Evolutionary conservation across 2,329 filamentous ascomycete genomes (phyloP).

Genomic region (Lachnellula cervina): DNA sequence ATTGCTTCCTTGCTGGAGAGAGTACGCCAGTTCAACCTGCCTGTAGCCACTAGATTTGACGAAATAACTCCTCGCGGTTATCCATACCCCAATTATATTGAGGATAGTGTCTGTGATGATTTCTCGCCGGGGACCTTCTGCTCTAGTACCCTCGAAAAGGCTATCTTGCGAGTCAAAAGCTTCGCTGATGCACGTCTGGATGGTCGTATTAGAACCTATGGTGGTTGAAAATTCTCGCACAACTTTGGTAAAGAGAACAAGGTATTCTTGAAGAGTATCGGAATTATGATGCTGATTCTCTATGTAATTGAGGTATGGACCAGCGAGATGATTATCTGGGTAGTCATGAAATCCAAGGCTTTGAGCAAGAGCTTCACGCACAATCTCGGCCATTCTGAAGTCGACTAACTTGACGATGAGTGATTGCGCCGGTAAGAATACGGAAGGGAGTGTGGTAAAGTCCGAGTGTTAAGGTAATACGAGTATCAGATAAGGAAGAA

Average conservation of each 20-base stretch:
- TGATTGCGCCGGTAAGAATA: too few relatives aligned
- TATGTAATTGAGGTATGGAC: slow-evolving; percentile 3
- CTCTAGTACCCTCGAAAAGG: neutral
- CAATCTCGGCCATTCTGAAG: neutral
- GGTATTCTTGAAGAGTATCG: neutral
- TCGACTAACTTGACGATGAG: neutral
- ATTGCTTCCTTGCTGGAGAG: neutral
- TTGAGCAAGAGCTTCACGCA: neutral
- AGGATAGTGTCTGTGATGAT: slow-evolving; percentile 1
- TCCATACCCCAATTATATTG: slow-evolving; percentile 1
- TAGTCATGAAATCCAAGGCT: neutral
- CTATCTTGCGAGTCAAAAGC: neutral
- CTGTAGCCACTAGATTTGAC: neutral
- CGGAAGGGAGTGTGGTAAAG: neutral
- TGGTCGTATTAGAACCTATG: neutral
- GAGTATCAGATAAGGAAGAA: neutral
- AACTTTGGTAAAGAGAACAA: neutral
- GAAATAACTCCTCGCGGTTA: slow-evolving; percentile 1
- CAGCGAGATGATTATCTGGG: neutral
- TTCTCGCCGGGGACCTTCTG: neutral
- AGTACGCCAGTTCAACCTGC: neutral
- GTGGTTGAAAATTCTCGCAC: neutral
- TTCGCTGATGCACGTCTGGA: neutral
- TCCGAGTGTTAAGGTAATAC: neutral
- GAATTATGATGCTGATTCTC: neutral